These are phyloP conservation scores for Acaromyces ingoldii DNA, from an alignment of 1,284 basidiomycete genomes.

Conservation along the genomic window DNA sequence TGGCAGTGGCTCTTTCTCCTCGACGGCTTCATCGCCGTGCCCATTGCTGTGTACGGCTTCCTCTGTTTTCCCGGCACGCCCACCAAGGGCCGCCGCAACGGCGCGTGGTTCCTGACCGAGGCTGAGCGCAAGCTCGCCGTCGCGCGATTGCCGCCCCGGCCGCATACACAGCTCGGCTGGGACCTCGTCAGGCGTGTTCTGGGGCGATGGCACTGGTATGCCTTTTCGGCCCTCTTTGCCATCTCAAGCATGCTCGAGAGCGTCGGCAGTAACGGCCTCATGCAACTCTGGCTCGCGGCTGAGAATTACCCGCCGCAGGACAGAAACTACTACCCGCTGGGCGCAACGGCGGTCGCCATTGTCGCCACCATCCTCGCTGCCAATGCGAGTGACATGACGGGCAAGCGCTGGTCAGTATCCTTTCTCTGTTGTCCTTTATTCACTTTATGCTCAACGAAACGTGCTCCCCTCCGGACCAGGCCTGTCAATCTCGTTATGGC, in stretches of 20 bases:
- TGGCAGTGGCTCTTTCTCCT: slow-evolving; percentile 72
- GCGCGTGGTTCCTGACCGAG: slow-evolving; percentile 62
- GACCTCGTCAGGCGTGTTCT: slow-evolving; percentile 58
- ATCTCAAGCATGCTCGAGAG: slow-evolving; percentile 65
- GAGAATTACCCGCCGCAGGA: slow-evolving; percentile 10
- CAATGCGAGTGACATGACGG: slow-evolving; percentile 18
- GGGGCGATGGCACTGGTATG: slow-evolving; percentile 66
- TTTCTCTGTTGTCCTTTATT: neutral
- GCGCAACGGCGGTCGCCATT: slow-evolving; percentile 27
- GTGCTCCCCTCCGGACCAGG: neutral
- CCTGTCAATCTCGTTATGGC: slow-evolving; percentile 29
- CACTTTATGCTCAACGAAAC: too few species aligned
- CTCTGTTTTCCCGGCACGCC: slow-evolving; percentile 69
- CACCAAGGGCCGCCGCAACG: slow-evolving; percentile 55
- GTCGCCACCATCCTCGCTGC: slow-evolving; percentile 21
- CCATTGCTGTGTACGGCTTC: slow-evolving; percentile 65
- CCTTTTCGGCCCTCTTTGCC: slow-evolving; percentile 58
- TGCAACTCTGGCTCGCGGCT: slow-evolving; percentile 69
- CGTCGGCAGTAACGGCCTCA: slow-evolving; percentile 67
- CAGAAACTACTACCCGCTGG: slow-evolving; percentile 24
- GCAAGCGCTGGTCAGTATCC: slow-evolving; percentile 14
- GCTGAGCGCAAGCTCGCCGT: slow-evolving; percentile 54
- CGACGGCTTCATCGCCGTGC: slow-evolving; percentile 67
- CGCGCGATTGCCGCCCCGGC: slow-evolving; percentile 42
- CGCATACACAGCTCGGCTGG: slow-evolving; percentile 32